Evolutionary conservation across 495 filamentous ascomycete genomes (phyloP).

Genomic region (Penicillium salamii): DNA sequence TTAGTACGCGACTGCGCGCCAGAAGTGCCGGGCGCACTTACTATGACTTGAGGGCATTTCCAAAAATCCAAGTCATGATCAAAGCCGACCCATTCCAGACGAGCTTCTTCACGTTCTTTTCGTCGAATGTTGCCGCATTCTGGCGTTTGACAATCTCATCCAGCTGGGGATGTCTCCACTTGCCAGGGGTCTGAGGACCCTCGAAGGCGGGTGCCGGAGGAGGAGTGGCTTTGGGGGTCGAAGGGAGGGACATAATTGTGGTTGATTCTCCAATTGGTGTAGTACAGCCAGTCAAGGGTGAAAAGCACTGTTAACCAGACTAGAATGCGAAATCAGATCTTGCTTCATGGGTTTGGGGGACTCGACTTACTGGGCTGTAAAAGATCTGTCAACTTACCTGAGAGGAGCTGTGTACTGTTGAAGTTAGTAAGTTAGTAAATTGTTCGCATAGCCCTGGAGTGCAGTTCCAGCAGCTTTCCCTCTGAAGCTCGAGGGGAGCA

Average conservation of each 20-base stretch:
- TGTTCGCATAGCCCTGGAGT: no score
- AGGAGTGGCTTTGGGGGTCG: constrained; percentile 59
- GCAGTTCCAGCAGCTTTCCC: background rate
- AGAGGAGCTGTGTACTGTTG: background rate
- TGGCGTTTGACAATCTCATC: constrained; percentile 75
- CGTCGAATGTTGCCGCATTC: constrained; percentile 67
- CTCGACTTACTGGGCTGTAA: constrained; percentile 10
- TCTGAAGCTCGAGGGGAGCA: background rate
- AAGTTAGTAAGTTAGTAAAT: background rate
- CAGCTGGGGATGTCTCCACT: constrained; percentile 83
- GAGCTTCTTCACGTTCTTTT: constrained; percentile 63
- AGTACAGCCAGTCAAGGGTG: background rate
- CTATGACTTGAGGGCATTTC: constrained; percentile 34
- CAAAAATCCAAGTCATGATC: constrained; percentile 41
- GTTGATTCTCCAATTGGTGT: constrained; percentile 20
- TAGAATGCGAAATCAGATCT: background rate
- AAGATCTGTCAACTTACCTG: constrained; percentile 14
- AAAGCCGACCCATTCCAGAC: constrained; percentile 61
- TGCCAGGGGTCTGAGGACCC: constrained; percentile 63
- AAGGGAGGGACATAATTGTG: constrained; percentile 47
- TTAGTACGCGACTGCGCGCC: constrained; percentile 3
- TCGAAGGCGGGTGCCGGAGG: constrained; percentile 41
- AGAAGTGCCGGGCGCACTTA: constrained; percentile 19
- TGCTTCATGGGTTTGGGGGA: background rate
- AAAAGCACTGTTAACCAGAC: constrained; percentile 1